Evolutionary conservation across 1,284 basidiomycete genomes (phyloP), one percentile per base, ranked within the genome.

Genomic region (Austroboletus novae-zelandiae): DNA sequence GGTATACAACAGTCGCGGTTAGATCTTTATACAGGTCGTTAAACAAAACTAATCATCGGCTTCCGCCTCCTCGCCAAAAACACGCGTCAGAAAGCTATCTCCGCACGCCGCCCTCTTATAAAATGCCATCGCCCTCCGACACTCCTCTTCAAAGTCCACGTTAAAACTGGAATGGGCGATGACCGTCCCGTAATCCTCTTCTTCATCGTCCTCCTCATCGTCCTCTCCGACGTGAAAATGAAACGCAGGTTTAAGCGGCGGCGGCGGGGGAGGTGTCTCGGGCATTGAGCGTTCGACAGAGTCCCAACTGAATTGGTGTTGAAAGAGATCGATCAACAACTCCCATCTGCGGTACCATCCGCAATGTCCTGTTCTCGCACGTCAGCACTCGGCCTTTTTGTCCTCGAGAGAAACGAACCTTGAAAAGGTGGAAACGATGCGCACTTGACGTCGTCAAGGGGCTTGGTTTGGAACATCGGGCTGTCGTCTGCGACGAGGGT

Each of bases 281-380:
- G 40, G 15, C 40, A 50, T 39, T 2, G 11, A 7, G n/a, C 46
- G 42, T 0, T 14, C 9, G 11, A 18, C 43, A 3, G 40, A 11
- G 10, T 49, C 39, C 17, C 44, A 45, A 17, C 45, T 48, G 25
- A 31, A 34, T 5, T 40, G 47, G 11, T 48, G 46, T 42, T 61
- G 64, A 31, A 65, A 58, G 23, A 69, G 61, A 31, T 47, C 51
- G 17, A 59, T 43, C 40, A 67, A 56, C 43, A 67, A 23, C 44
- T 61, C 57, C 65, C 65, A 67, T 43, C 59, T 67, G 40, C 56
- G 54, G 23, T 70, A 64, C 68, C 65, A 71, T 44, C 9, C 27
- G 27, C 27, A 29, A 2, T 29, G 27, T 9, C 27, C 27, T 29
- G 27, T 29, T 29, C 9, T 29, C 27, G 27, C 9, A 9, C 7